A percentile compares a stretch with the other conserved stretches of the same genome.
phyloP scores from a whole-genome alignment of 257 asterid genomes.

The Rhazya stricta region DNA sequence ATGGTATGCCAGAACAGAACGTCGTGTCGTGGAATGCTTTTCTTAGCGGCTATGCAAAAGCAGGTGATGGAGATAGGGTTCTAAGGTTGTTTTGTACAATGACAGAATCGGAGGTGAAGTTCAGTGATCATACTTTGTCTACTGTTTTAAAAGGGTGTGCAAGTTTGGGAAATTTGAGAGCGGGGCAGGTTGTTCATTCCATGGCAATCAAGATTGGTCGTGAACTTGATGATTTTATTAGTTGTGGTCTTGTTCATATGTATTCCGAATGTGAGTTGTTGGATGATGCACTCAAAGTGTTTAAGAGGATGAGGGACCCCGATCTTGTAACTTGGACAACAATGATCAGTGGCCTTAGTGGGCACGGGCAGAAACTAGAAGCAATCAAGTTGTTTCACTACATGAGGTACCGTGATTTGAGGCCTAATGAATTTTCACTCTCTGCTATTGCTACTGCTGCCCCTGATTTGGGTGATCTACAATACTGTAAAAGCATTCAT shows the following conservation, averaged over 20 bases:
- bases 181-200: slow-evolving; percentile 66
- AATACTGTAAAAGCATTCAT: slow-evolving; percentile 64
- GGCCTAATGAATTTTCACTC: slow-evolving; percentile 73
- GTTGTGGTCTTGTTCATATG: slow-evolving; percentile 72
- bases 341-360: slow-evolving; percentile 62
- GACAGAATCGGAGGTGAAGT: slow-evolving; percentile 54
- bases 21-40: slow-evolving; percentile 70
- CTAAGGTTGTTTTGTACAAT: slow-evolving; percentile 43
- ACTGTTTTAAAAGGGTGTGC: slow-evolving; percentile 74
- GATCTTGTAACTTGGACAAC: slow-evolving; percentile 83
- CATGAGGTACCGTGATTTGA: slow-evolving; percentile 56
- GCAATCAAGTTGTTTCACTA: slow-evolving; percentile 53
- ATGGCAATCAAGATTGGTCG: slow-evolving; percentile 54
- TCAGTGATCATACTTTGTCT: slow-evolving; percentile 59
- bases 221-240: slow-evolving; percentile 58
- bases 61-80: slow-evolving; percentile 60
- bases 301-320: slow-evolving; percentile 48
- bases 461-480: slow-evolving; percentile 46
- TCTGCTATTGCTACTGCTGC: slow-evolving; percentile 64
- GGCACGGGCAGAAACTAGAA: slow-evolving; percentile 61
- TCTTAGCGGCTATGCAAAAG: slow-evolving; percentile 76
- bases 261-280: slow-evolving; percentile 63
- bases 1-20: slow-evolving; percentile 62
- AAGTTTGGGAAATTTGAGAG: slow-evolving; percentile 33
- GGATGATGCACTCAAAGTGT: slow-evolving; percentile 57